Evolutionary conservation across 768 basidiomycete genomes (phyloP), one percentile per base, ranked within the genome.

Genomic region (Daedaleopsis nitida): DNA sequence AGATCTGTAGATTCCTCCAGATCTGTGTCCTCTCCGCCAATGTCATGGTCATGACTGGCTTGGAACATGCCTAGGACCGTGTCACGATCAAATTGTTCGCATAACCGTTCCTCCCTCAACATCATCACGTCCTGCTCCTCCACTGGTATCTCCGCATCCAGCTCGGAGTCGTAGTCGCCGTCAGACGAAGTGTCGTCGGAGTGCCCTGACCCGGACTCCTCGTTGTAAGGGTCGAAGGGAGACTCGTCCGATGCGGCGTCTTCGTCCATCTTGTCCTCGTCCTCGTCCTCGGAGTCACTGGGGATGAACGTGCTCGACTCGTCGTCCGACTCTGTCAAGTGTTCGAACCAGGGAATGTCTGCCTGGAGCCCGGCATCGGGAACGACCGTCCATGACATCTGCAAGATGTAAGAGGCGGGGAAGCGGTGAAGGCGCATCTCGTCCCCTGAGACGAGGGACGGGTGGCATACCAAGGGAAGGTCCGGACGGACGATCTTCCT

Each of bases 21-120:
- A 42, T 51, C 50, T 17, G 19, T 16, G 37, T 35, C 34, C n/a
- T 17, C 21, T 19, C 10, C 32, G 8, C 54, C 44, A 8, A 13
- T 37, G 37, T 38, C n/a, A n/a, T 24, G 27, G 13, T 3, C 6
- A 23, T 35, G 47, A 45, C 44, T 21, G 34, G 24, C 13, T 23
- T 27, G 43, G 35, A 35, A 58, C 39, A 58, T 52, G 1, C 21
- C 57, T n/a, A 58, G 39, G 16, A 52, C 57, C 37, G 50, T 44
- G 23, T 42, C 39, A 17, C 38, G 49, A 17, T 51, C 50, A 23
- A 43, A 51, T 16, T 42, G 38, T 38, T 51, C 39, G 7, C 14
- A n/a, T 3, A 51, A 50, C 8, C n/a, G 23, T 39, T 24, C 39
- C 10, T 52, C 12, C 17, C 19, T 17, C 52, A n/a, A 38, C 52